A percentile compares a stretch with the other conserved stretches of the same genome.
phyloP scores from a whole-genome alignment of 164 flowering plant genomes.

The Berberis thunbergii region DNA sequence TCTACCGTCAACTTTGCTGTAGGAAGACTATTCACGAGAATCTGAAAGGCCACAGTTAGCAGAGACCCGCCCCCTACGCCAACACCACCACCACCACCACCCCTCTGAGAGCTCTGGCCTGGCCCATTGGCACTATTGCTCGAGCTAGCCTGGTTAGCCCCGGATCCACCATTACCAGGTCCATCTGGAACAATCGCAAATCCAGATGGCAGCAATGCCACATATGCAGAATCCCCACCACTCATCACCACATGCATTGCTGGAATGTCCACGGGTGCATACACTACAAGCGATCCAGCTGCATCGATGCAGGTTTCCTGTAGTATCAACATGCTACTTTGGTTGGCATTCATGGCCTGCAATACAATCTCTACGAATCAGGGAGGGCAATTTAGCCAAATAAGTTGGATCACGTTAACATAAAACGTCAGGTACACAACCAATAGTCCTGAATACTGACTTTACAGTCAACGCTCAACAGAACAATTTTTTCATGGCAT shows the following conservation, averaged over 20 bases:
- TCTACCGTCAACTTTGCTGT: conserved; percentile 93
- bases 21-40: conserved; percentile 82
- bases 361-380: neutral
- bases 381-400: neutral
- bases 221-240: conserved; percentile 94
- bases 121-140: conserved; percentile 5
- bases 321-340: conserved; percentile 88
- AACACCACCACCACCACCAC: conserved; percentile 20
- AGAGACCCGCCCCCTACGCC: conserved; percentile 53
- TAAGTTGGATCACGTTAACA: neutral
- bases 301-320: conserved; percentile 92
- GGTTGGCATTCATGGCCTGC: conserved; percentile 82
- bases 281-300: conserved; percentile 86
- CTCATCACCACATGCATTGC: conserved; percentile 97
- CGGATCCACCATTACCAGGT: conserved; percentile 22
- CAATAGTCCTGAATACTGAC: conserved; percentile 5
- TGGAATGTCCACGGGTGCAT: conserved; percentile 95
- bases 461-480: neutral
- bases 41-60: conserved; percentile 89
- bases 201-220: conserved; percentile 90
- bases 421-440: neutral
- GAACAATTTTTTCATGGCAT: neutral
- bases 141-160: conserved; percentile 3
- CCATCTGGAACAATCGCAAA: conserved; percentile 86
- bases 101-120: conserved; percentile 12